Percentiles rank a stretch among this genome's conserved stretches.
These are phyloP conservation scores for Tephrocybe sp. DNA, from an alignment of 768 basidiomycete species.

Conservation along the genomic window DNA sequence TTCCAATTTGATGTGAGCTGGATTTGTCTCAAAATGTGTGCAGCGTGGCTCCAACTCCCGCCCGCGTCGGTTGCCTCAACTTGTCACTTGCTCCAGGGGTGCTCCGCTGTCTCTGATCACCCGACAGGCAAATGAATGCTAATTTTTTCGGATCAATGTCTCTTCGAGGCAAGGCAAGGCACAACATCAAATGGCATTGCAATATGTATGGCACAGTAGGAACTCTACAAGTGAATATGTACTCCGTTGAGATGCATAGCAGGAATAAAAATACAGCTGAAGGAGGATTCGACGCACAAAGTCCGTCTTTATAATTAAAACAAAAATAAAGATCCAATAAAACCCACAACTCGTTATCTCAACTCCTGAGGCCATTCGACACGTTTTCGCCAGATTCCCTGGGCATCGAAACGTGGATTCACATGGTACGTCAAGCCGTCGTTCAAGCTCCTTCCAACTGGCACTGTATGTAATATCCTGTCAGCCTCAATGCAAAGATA, in stretches of 20 bases:
- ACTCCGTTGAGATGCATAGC: too few species aligned
- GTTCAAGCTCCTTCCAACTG: constrained; percentile 42
- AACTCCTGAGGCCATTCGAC: constrained; percentile 71
- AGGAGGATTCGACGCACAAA: background rate
- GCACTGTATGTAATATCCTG: constrained; percentile 48
- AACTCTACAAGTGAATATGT: too few species aligned
- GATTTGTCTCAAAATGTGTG: constrained; percentile 8
- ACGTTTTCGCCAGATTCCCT: constrained; percentile 67
- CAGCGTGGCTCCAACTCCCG: constrained; percentile 19
- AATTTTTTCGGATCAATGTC: background rate
- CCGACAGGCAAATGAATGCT: background rate
- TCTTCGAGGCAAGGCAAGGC: background rate
- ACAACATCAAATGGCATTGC: too few species aligned
- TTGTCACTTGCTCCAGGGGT: background rate
- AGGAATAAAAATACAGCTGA: background rate
- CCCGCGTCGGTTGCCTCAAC: constrained; percentile 8
- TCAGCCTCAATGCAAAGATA: constrained; percentile 8
- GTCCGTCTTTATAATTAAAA: background rate
- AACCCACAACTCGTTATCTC: constrained; percentile 35
- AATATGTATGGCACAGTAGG: too few species aligned
- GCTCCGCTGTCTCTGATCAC: background rate
- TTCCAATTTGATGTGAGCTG: background rate
- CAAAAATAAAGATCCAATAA: background rate
- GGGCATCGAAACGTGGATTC: constrained; percentile 72
- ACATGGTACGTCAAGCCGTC: constrained; percentile 66